These are phyloP conservation scores for Shiraia sp. DNA, from an alignment of 2,329 filamentous ascomycete species.

Conservation along the genomic window DNA sequence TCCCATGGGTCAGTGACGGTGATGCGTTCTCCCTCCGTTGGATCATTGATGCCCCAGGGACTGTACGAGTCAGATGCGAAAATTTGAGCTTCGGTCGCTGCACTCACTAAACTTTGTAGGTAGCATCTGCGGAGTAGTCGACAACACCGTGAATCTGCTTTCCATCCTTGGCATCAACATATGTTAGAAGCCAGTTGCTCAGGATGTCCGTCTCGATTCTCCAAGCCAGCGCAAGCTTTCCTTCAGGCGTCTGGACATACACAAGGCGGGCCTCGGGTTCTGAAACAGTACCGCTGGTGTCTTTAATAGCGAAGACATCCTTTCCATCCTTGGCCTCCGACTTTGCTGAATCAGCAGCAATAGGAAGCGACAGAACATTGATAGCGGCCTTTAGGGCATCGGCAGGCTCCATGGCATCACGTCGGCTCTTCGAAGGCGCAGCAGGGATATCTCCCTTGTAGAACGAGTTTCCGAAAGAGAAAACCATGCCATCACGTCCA, in stretches of 20 bases:
- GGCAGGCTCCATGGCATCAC: conserved; percentile 49
- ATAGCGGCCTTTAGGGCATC: conserved; percentile 50
- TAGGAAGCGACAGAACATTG: conserved; percentile 46
- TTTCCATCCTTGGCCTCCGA: conserved; percentile 44
- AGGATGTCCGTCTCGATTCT: conserved; percentile 62
- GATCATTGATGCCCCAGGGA: conserved; percentile 59
- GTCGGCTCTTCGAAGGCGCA: conserved; percentile 45
- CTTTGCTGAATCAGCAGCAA: conserved; percentile 47
- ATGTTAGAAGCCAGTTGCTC: conserved; percentile 63
- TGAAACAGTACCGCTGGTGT: conserved; percentile 53
- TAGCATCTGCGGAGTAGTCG: conserved; percentile 61
- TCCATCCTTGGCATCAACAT: conserved; percentile 57
- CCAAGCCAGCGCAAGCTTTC: conserved; percentile 57
- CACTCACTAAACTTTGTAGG: conserved; percentile 58
- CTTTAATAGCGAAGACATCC: conserved; percentile 52
- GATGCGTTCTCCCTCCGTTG: conserved; percentile 52
- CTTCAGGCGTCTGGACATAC: conserved; percentile 57
- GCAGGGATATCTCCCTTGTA: conserved; percentile 50
- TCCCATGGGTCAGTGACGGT: conserved; percentile 57
- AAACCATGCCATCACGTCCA: conserved; percentile 57
- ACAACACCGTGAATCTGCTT: conserved; percentile 58
- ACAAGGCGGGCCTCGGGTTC: conserved; percentile 61
- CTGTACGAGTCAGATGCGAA: conserved; percentile 12
- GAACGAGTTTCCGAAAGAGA: conserved; percentile 61
- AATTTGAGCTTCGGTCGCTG: not conserved